Percentiles rank a stretch among this genome's conserved stretches.
Conservation (phyloP, 176 grass and related monocot genomes). For the Musa beccarii region DNA sequence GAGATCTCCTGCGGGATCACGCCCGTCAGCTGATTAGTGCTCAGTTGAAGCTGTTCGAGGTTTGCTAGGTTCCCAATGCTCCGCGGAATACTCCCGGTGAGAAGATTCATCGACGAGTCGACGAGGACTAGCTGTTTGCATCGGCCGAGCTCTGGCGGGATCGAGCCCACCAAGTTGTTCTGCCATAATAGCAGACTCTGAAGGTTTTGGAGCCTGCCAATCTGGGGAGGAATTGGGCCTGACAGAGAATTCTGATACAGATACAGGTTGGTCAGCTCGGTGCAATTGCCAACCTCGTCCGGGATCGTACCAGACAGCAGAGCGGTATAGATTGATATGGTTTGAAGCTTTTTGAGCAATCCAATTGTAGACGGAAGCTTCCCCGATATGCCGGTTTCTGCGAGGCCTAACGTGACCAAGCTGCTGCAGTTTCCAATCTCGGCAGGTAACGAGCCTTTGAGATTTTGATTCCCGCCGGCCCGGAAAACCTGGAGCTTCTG, state of each 20-base stretch:
- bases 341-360: slow-evolving; percentile 70
- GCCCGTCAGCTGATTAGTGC: slow-evolving; percentile 75
- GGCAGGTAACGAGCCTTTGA: slow-evolving; percentile 63
- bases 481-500: slow-evolving; percentile 83
- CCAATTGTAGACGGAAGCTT: slow-evolving; percentile 74
- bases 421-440: slow-evolving; percentile 74
- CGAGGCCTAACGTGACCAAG: slow-evolving; percentile 75
- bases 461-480: slow-evolving; percentile 67
- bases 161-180: slow-evolving; percentile 78
- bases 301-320: slow-evolving; percentile 72
- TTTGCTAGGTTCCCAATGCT: slow-evolving; percentile 53
- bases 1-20: slow-evolving; percentile 57
- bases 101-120: slow-evolving; percentile 72
- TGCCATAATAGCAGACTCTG: slow-evolving; percentile 85
- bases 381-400: slow-evolving; percentile 74
- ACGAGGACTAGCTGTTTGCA: slow-evolving; percentile 64
- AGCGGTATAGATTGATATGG: slow-evolving; percentile 80
- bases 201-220: slow-evolving; percentile 62
- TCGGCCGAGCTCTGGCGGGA: slow-evolving; percentile 53
- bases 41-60: slow-evolving; percentile 83
- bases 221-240: slow-evolving; percentile 45
- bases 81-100: slow-evolving; percentile 54
- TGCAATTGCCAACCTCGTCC: slow-evolving; percentile 70
- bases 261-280: slow-evolving; percentile 61
- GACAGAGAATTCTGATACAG: slow-evolving; percentile 77